A percentile compares a stretch with the other conserved stretches of the same genome.
phyloP scores from a whole-genome alignment of 2,329 filamentous ascomycete species.

The Emydomyces testavorans region DNA sequence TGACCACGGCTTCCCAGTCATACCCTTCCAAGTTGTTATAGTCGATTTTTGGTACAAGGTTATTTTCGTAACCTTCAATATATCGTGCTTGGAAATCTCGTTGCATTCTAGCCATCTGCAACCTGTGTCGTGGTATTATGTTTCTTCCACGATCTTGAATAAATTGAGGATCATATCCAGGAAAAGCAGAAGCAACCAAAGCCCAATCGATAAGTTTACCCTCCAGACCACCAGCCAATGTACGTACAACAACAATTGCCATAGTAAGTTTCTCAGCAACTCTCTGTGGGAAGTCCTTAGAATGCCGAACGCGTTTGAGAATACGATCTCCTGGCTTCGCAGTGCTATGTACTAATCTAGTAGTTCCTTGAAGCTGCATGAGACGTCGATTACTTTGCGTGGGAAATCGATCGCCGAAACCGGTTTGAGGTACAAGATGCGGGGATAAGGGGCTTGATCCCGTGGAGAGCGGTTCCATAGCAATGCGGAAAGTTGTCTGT shows the following conservation, averaged over 20 bases:
- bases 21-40: constrained; percentile 35
- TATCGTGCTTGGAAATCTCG: constrained; percentile 38
- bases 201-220: constrained; percentile 36
- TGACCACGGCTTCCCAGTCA: constrained; percentile 37
- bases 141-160: constrained; percentile 31
- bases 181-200: constrained; percentile 35
- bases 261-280: constrained; percentile 28
- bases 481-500: constrained; percentile 10
- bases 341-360: background rate
- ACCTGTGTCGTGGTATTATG: constrained; percentile 28
- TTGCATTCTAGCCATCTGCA: constrained; percentile 36
- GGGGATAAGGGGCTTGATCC: background rate
- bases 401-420: background rate
- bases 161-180: constrained; percentile 28
- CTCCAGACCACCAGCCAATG: constrained; percentile 36
- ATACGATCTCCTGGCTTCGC: constrained; percentile 1
- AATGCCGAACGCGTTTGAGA: constrained; percentile 1
- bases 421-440: background rate
- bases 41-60: constrained; percentile 35
- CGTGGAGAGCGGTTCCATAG: background rate
- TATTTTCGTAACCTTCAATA: constrained; percentile 35
- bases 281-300: constrained; percentile 8
- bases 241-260: constrained; percentile 36
- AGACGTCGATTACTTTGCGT: constrained; percentile 10
- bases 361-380: constrained; percentile 5